Base-by-base conservation (phyloP, 495 filamentous ascomycete species). In the Aspergillus sparsus region DNA sequence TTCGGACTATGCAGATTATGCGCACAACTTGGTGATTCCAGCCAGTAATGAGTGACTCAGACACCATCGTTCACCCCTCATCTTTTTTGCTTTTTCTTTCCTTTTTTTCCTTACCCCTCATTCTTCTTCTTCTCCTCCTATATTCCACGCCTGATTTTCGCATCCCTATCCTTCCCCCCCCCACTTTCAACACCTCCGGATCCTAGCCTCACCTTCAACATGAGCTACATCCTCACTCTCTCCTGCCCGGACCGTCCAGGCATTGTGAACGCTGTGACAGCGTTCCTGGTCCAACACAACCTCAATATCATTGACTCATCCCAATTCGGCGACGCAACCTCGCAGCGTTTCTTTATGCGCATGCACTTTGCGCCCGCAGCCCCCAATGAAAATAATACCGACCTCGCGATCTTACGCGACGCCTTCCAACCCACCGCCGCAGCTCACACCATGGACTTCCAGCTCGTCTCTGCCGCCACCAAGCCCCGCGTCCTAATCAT, bases 231-330 rank as follows among this genome's bases (percentile, higher is more conserved):
- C 72, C 82, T 91, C 51, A 91, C 87, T 33, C 78, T 91, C 53
- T 89, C 87, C 36, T 89, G 87, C 72, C 87, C 87, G 46, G 87
- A 91, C 73, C 83, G 85, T 69, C 79, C 87, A 45, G 88, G 88
- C 64, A 90, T 91, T 68, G 87, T 91, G 45, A 85, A 89, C 69
- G 87, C 87, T 42, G 87, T 91, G 52, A 90, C 88, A 12, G 86
- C 83, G 16, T 80, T 89, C 68, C 80, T 90, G 36, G 86, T 87
- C 36, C 69, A 77, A 53, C 77, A 87, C 66, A 79, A 81, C 68
- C 78, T 88, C 71, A 91, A 88, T 72, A 89, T 91, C 68, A 70
- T 89, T 57, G 87, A 91, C 70, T 82, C 87, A 49, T 86, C 87
- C 67, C 88, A 91, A 71, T 90, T 87, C 75, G 85, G 85, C 10